phyloP scores from a whole-genome alignment of 176 grass and related monocot species.

The Chrysopogon serrulatus region DNA sequence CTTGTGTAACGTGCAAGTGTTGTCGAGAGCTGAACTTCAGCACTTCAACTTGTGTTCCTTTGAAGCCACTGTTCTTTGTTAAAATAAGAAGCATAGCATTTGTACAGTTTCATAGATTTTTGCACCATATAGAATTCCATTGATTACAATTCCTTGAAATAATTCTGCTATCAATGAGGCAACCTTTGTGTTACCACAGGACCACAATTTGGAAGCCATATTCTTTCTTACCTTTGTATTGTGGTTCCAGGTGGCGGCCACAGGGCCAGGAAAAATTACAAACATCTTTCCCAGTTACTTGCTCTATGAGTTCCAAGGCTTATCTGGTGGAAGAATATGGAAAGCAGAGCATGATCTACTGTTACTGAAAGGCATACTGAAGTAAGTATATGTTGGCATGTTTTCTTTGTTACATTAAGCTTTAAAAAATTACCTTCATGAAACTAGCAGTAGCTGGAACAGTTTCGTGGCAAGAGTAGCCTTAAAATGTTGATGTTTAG shows the following conservation, averaged over 20 bases:
- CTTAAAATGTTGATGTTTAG: neutral
- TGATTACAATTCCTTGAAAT: neutral
- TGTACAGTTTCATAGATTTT: neutral
- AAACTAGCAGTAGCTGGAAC: neutral
- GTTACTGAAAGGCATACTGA: slow-evolving; percentile 67
- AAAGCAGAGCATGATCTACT: slow-evolving; percentile 69
- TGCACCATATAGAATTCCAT: slow-evolving; percentile 1
- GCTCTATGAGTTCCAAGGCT: slow-evolving; percentile 53
- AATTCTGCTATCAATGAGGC: slow-evolving; percentile 17
- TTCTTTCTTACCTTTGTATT: slow-evolving; percentile 4
- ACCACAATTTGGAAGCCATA: too few species aligned
- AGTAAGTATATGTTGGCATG: slow-evolving; percentile 43
- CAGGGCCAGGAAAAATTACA: slow-evolving; percentile 37
- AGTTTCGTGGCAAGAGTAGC: slow-evolving; percentile 8
- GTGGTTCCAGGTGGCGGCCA: slow-evolving; percentile 38
- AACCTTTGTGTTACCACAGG: slow-evolving; percentile 9
- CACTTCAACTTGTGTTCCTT: neutral
- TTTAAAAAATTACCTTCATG: slow-evolving; percentile 13
- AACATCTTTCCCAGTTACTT: slow-evolving; percentile 65
- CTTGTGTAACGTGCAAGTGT: neutral
- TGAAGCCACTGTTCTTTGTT: slow-evolving; percentile 12
- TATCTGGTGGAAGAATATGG: slow-evolving; percentile 65
- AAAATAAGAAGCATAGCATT: slow-evolving; percentile 7
- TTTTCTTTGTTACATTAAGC: slow-evolving; percentile 11
- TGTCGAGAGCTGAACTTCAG: neutral